Percentiles rank a stretch among this genome's conserved stretches.
Conservation (phyloP, 768 basidiomycete genomes). For the Suillus americanus region DNA sequence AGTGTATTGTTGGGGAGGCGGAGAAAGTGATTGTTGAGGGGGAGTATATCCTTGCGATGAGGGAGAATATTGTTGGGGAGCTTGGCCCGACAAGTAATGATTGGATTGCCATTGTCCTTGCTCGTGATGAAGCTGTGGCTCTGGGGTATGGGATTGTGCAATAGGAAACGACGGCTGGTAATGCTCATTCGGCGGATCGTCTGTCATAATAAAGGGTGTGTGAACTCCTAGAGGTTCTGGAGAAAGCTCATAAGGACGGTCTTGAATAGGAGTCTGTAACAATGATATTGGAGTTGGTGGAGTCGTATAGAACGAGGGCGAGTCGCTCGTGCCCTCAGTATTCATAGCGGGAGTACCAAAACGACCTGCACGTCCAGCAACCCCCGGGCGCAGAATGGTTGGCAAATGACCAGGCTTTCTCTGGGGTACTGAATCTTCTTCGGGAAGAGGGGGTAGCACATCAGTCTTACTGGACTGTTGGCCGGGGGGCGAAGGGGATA, state of each 20-base stretch:
- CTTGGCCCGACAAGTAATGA: constrained; percentile 7
- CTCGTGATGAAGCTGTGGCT: constrained; percentile 11
- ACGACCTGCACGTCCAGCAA: constrained; percentile 21
- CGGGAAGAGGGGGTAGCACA: constrained; percentile 43
- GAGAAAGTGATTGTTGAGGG: not conserved
- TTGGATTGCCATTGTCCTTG: constrained; percentile 4
- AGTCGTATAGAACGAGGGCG: constrained; percentile 11
- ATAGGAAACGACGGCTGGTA: constrained; percentile 13
- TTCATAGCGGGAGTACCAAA: constrained; percentile 10
- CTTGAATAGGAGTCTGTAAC: constrained; percentile 10
- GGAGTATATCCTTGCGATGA: constrained; percentile 5
- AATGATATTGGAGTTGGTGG: constrained; percentile 8
- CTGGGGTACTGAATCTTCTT: constrained; percentile 20
- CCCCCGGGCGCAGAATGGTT: constrained; percentile 43
- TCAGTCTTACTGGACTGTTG: constrained; percentile 22
- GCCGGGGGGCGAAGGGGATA: constrained; percentile 5
- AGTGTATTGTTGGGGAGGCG: constrained; percentile 14
- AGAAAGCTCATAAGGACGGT: constrained; percentile 6
- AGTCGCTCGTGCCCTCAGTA: constrained; percentile 16
- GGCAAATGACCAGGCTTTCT: constrained; percentile 32
- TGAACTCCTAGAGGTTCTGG: not conserved
- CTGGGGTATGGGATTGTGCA: constrained; percentile 4
- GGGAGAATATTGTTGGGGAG: constrained; percentile 16
- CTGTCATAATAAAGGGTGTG: constrained; percentile 22
- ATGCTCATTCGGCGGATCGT: constrained; percentile 5